Evolutionary conservation across 768 basidiomycete species (phyloP).

Genomic region (Russula sp.): DNA sequence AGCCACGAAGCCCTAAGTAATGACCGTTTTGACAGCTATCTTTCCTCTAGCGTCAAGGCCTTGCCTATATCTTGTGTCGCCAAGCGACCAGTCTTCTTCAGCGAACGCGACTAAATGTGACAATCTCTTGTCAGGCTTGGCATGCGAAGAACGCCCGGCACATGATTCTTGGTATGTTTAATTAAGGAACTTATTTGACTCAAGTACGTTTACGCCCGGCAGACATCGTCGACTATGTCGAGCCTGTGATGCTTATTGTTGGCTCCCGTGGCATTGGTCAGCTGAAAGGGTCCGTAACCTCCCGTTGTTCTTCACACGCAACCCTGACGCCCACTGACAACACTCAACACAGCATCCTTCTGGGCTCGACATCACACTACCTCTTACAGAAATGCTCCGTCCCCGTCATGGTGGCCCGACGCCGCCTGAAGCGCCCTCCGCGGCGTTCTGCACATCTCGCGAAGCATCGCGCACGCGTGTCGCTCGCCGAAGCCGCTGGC

Average conservation of each 20-base stretch:
- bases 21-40: neutral
- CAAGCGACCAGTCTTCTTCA: constrained; percentile 87
- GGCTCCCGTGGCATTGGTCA: constrained; percentile 88
- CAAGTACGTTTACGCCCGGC: neutral
- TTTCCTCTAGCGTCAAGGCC: constrained; percentile 64
- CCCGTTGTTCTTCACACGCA: neutral
- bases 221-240: constrained; percentile 81
- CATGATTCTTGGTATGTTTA: constrained; percentile 62
- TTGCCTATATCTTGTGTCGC: constrained; percentile 81
- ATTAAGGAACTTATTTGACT: neutral
- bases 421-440: constrained; percentile 82
- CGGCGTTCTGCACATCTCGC: constrained; percentile 74
- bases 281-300: constrained; percentile 67
- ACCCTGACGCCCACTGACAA: neutral
- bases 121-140: constrained; percentile 88
- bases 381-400: constrained; percentile 92
- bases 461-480: constrained; percentile 72
- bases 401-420: constrained; percentile 93
- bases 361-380: constrained; percentile 94
- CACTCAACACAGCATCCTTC: constrained; percentile 55
- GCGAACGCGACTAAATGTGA: constrained; percentile 82
- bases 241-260: constrained; percentile 90
- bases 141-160: constrained; percentile 94
- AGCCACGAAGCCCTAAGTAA: constrained; percentile 12
- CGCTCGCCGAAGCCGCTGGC: constrained; percentile 75